Evolutionary conservation across 805 yeast species (phyloP), one percentile per base, ranked within the genome.

Genomic region (Saturnispora ahearnii): DNA sequence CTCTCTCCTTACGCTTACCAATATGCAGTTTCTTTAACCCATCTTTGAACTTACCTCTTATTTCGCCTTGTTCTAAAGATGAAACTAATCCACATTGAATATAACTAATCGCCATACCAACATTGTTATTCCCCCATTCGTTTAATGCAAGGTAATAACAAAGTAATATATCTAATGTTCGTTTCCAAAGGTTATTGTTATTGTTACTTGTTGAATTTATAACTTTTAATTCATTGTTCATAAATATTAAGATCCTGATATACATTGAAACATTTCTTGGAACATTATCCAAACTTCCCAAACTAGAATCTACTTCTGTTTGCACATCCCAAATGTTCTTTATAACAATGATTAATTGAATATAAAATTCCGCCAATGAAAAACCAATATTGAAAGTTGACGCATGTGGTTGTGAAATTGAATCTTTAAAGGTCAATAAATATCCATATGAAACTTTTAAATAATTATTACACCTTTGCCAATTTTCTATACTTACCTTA

Each of bases 41-140:
- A 24, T 46, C 47, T 24, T 59, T 57, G 11, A 64, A 45, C 46
- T 58, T 63, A 2, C 62, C 54, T 24, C 55, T 57, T 15, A 63
- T 37, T 7, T 58, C 56, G 10, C 61, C 57, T 34, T 59, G 62
- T 28, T 63, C 64, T 18, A 63, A 55, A 1, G 61, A 50, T 12
- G 54, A 51, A 3, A 59, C 48, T 10, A 63, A 53, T 1, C 55
- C 63, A 41, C 59, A 62, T 30, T 57, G 55, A 15, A 58, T 50
- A n/a, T 63, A 50, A 5, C 65, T 62, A 9, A 62, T 43, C 1
- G 66, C 49, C 13, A 56, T 28, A 2, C 67, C 68, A 5, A 61
- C 15, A 26, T 59, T 52, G 34, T 56, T 51, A 13, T 56, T 54
- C 45, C 53, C 53, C 49, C 63, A 64, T 28, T 55, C 45, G n/a